phyloP scores from a whole-genome alignment of 176 grass and related monocot genomes.

The Luzula sylvatica region DNA sequence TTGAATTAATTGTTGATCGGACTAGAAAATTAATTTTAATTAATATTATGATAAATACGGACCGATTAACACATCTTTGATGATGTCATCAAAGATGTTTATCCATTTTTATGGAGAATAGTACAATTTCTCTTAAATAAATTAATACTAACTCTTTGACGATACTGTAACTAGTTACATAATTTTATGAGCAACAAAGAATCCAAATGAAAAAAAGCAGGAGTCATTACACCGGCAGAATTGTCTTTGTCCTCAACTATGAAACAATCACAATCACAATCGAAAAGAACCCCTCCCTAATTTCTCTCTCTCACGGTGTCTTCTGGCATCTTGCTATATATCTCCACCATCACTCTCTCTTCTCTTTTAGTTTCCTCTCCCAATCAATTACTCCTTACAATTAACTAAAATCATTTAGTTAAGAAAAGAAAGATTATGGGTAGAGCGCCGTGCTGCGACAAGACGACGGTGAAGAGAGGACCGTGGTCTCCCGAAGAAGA shows the following conservation, averaged over 20 bases:
- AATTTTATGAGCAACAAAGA: constrained; percentile 19
- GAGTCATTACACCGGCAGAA: constrained; percentile 11
- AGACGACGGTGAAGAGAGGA: constrained; percentile 93
- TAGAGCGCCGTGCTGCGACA: constrained; percentile 94
- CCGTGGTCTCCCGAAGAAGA: constrained; percentile 97
- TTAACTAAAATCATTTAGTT: too few relatives aligned
- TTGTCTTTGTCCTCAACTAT: constrained; percentile 14
- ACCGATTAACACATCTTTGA: too few relatives aligned
- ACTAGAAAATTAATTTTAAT: too few relatives aligned
- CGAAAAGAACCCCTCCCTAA: constrained; percentile 30
- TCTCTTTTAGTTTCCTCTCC: constrained; percentile 35
- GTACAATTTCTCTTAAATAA: too few relatives aligned
- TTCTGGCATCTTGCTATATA: constrained; percentile 63
- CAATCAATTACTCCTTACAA: too few relatives aligned
- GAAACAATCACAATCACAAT: constrained; percentile 29
- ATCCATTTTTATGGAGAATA: too few relatives aligned
- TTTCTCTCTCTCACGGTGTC: constrained; percentile 43
- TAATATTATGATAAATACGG: too few relatives aligned
- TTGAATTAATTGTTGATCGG: too few relatives aligned
- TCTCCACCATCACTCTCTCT: constrained; percentile 18
- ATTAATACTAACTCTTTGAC: too few relatives aligned
- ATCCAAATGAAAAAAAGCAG: constrained; percentile 22
- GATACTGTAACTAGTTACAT: too few relatives aligned
- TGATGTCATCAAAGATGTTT: too few relatives aligned
- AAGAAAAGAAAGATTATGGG: constrained; percentile 40